Evolutionary conservation across 495 filamentous ascomycete species (phyloP).

Genomic region (Xylaria grammica): DNA sequence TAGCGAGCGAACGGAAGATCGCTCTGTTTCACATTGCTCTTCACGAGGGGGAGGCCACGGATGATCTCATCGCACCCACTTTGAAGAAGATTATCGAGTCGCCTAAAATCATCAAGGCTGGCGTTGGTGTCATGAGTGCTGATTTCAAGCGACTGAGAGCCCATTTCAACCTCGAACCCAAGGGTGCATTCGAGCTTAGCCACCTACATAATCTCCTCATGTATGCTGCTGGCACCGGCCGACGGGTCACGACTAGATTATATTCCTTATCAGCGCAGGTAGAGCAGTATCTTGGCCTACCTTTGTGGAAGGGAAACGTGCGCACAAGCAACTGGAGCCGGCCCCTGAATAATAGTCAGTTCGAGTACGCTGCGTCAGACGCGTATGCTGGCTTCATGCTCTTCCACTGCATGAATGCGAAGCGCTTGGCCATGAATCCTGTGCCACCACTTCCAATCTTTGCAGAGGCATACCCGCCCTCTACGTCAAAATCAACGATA

Average conservation of each 20-base stretch:
- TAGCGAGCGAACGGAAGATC: conserved; percentile 70
- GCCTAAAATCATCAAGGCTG: conserved; percentile 65
- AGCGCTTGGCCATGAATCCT: conserved; percentile 61
- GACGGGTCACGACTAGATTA: conserved; percentile 58
- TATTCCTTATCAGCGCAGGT: conserved; percentile 65
- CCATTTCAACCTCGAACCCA: conserved; percentile 59
- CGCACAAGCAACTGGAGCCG: conserved; percentile 70
- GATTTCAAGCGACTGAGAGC: conserved; percentile 69
- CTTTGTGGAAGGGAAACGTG: conserved; percentile 65
- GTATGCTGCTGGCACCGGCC: conserved; percentile 47
- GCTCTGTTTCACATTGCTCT: conserved; percentile 71
- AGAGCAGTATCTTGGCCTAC: conserved; percentile 66
- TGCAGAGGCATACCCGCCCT: conserved; percentile 55
- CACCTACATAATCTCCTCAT: conserved; percentile 70
- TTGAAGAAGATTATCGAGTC: conserved; percentile 67
- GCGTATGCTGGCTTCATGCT: conserved; percentile 71
- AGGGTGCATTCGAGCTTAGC: conserved; percentile 70
- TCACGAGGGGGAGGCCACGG: conserved; percentile 47
- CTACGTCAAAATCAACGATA: background rate
- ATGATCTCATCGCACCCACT: conserved; percentile 65
- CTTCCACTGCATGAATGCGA: conserved; percentile 65
- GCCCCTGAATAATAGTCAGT: conserved; percentile 60
- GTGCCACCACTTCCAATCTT: conserved; percentile 64
- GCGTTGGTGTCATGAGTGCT: conserved; percentile 65
- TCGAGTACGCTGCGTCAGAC: conserved; percentile 69